Evolutionary conservation across 192 early-diverging fungal genomes (phyloP), one percentile per base, ranked within the genome.

Genomic region (Coemansia sp.): DNA sequence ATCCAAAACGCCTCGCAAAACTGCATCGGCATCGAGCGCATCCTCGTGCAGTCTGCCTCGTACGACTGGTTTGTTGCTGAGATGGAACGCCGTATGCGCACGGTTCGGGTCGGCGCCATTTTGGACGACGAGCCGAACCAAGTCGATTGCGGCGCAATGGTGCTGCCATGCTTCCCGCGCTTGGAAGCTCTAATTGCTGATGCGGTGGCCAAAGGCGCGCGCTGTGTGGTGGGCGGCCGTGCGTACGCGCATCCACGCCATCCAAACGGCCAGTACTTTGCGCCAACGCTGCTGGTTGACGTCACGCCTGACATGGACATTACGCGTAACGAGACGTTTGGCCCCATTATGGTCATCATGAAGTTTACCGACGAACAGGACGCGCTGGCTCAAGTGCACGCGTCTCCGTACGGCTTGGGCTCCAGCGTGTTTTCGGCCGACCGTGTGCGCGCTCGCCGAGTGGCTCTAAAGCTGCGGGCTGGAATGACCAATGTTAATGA

Each of bases 1-100:
- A 87, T 95, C 76, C 92, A 93, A 64, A 93, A 95, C 70, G 85
- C 87, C 56, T 93, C 92, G 11, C 93, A 95, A 66, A 95, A 94
- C 76, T 95, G 93, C 78, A 86, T 89, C 67, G 92, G 92, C n/a
- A 78, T 94, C 25, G 93, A 95, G 81, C 84, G 93, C 50, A 87
- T 95, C 17, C 75, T 95, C 53, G 80, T 91, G n/a, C 89, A 91
- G 41, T 79, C 83, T 32, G 66, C 60, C 23, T 70, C 88, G 11
- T 91, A 93, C 60, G 90, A 92, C 56, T 61, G 65, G 25, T 77
- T 93, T 62, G 86, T 95, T 1, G 83, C 65, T 17, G 89, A 87
- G 64, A 84, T 89, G 72, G 51, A 72, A 3, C 69, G 66, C 10
- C 79, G 84, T 15, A 85, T 95, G 53, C 72, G 64, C 32, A 63